Evolutionary conservation across 257 asterid genomes (phyloP).

Genomic region (Marsdenia floribunda): DNA sequence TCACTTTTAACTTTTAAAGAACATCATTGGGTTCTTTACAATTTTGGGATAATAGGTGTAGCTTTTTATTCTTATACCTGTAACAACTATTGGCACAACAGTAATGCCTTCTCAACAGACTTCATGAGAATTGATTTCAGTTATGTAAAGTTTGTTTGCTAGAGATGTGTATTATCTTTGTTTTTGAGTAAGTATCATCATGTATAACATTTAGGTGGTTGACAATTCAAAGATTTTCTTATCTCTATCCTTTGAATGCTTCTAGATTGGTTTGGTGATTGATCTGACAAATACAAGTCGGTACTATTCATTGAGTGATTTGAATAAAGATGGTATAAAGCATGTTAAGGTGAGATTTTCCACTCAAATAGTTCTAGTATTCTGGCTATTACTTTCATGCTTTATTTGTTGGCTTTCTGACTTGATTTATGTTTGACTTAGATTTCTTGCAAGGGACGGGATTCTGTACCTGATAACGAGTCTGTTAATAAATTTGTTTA

Average conservation of each 20-base stretch:
- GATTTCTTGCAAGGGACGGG: constrained; percentile 98
- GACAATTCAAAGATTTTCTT: constrained; percentile 1
- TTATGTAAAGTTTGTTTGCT: neutral
- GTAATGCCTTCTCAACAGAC: neutral
- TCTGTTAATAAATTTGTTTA: constrained; percentile 75
- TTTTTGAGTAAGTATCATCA: neutral
- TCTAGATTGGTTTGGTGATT: constrained; percentile 93
- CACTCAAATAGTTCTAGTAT: neutral
- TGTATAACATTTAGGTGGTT: neutral
- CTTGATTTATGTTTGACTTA: constrained; percentile 25
- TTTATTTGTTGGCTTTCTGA: neutral
- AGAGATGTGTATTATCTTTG: neutral
- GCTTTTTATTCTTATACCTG: neutral
- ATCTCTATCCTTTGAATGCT: constrained; percentile 10
- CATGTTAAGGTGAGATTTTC: constrained; percentile 72
- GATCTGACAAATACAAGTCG: constrained; percentile 93
- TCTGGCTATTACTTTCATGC: neutral
- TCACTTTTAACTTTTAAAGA: neutral
- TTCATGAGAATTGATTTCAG: neutral
- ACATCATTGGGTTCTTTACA: neutral
- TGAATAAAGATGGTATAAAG: constrained; percentile 79
- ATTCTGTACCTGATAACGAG: constrained; percentile 92
- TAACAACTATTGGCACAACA: neutral
- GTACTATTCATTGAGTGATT: constrained; percentile 63
- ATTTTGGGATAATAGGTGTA: neutral